phyloP scores from a whole-genome alignment of 139 green algal genomes.

The Closterium sp. region DNA sequence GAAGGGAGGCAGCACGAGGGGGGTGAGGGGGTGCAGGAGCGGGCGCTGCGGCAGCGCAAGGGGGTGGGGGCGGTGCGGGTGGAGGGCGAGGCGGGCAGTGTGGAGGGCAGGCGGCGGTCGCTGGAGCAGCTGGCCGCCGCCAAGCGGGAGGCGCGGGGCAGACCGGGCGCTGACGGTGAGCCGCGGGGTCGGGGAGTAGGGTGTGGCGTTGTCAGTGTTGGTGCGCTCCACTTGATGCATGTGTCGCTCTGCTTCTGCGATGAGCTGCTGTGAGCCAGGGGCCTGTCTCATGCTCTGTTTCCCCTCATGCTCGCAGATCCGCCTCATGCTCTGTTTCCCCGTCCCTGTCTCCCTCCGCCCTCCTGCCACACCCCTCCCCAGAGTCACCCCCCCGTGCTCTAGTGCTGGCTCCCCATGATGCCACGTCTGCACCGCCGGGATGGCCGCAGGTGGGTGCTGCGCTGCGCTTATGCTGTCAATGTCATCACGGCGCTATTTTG shows the following conservation, averaged over 20 bases:
- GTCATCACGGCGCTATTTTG: too few relatives aligned
- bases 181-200: neutral
- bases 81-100: neutral
- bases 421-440: neutral
- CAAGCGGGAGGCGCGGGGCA: neutral
- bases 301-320: too few relatives aligned
- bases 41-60: neutral
- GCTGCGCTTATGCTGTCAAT: too few relatives aligned
- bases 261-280: too few relatives aligned
- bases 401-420: neutral
- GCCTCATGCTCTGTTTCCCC: neutral
- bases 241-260: too few relatives aligned
- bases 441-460: neutral
- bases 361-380: neutral
- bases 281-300: too few relatives aligned
- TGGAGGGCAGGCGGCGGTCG: neutral
- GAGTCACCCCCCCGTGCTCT: neutral
- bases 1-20: neutral
- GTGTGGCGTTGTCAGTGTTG: neutral
- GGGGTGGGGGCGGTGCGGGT: too few relatives aligned
- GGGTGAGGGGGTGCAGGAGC: neutral
- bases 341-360: neutral
- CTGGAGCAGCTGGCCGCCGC: neutral
- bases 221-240: too few relatives aligned
- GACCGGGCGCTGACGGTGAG: neutral